Percentiles rank a stretch among this genome's conserved stretches.
Evolutionary conservation across 2,329 filamentous ascomycete species (phyloP).

Genomic region (Tolypocladium tundrense): DNA sequence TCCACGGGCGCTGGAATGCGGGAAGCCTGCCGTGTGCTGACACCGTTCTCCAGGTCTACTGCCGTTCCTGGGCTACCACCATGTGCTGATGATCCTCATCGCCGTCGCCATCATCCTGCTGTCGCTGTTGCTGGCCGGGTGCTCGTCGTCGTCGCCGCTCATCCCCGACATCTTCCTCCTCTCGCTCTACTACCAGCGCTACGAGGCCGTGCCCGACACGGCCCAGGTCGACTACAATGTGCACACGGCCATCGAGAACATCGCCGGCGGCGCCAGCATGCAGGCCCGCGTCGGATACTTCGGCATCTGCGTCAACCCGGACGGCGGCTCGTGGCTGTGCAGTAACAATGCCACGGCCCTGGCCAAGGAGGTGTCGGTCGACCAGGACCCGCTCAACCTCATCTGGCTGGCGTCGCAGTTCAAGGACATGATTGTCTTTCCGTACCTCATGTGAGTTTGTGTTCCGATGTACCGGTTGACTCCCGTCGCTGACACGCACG

Average conservation of each 20-base stretch:
- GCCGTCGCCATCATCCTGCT: constrained; percentile 87
- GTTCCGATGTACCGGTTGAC: too few species aligned
- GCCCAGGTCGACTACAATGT: constrained; percentile 87
- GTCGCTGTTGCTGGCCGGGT: constrained; percentile 86
- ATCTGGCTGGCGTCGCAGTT: constrained; percentile 97
- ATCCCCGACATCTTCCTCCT: constrained; percentile 96
- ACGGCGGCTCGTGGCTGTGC: constrained; percentile 86
- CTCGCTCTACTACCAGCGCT: constrained; percentile 90
- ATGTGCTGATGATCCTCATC: constrained; percentile 97
- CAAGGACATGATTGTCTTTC: constrained; percentile 97
- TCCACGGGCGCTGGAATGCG: not conserved
- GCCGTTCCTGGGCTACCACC: constrained; percentile 62
- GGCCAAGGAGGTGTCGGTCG: constrained; percentile 77
- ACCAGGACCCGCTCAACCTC: constrained; percentile 92
- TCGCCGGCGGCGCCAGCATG: constrained; percentile 73
- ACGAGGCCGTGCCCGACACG: constrained; percentile 71
- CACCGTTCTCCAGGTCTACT: constrained; percentile 39
- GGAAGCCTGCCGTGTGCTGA: not conserved
- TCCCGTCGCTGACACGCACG: not conserved
- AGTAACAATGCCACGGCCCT: constrained; percentile 94
- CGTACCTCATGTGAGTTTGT: constrained; percentile 74
- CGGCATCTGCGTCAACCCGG: constrained; percentile 89
- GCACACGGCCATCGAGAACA: constrained; percentile 75
- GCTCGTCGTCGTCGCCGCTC: constrained; percentile 88
- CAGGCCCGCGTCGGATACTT: constrained; percentile 96